Evolutionary conservation across 2,329 filamentous ascomycete species (phyloP).

Genomic region (Fusarium abutilonis): DNA sequence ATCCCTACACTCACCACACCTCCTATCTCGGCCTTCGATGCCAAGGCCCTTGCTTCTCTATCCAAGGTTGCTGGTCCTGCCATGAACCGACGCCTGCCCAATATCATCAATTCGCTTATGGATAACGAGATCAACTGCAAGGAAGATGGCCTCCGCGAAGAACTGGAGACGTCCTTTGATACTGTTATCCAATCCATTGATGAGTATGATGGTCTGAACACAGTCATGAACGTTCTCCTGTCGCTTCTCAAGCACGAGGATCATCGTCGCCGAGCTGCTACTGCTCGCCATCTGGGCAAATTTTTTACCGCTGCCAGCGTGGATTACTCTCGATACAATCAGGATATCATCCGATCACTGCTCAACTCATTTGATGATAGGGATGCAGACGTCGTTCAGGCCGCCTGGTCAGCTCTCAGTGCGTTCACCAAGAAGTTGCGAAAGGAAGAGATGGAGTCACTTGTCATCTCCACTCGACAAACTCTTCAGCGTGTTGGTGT

Average conservation of each 20-base stretch:
- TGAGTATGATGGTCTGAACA: conserved; percentile 94
- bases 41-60: conserved; percentile 89
- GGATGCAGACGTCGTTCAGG: conserved; percentile 85
- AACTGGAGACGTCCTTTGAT: conserved; percentile 85
- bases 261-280: conserved; percentile 81
- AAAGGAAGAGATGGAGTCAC: conserved; percentile 97
- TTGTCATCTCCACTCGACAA: conserved; percentile 87
- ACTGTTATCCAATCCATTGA: conserved; percentile 92
- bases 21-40: conserved; percentile 94
- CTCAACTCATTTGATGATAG: conserved; percentile 92
- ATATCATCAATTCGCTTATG: conserved; percentile 92
- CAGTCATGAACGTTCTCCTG: conserved; percentile 92
- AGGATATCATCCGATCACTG: conserved; percentile 89
- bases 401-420: conserved; percentile 85
- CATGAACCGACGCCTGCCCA: conserved; percentile 89
- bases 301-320: conserved; percentile 85
- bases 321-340: conserved; percentile 95
- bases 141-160: conserved; percentile 76
- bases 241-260: conserved; percentile 91
- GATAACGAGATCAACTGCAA: conserved; percentile 85
- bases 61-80: conserved; percentile 89
- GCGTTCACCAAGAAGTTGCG: conserved; percentile 88
- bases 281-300: conserved; percentile 80
- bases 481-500: conserved; percentile 89
- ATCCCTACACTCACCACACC: conserved; percentile 91